Percentiles rank a stretch among this genome's conserved stretches.
Conservation (phyloP, 176 grass and related monocot genomes). For the Bolboschoenus planiculmis region DNA sequence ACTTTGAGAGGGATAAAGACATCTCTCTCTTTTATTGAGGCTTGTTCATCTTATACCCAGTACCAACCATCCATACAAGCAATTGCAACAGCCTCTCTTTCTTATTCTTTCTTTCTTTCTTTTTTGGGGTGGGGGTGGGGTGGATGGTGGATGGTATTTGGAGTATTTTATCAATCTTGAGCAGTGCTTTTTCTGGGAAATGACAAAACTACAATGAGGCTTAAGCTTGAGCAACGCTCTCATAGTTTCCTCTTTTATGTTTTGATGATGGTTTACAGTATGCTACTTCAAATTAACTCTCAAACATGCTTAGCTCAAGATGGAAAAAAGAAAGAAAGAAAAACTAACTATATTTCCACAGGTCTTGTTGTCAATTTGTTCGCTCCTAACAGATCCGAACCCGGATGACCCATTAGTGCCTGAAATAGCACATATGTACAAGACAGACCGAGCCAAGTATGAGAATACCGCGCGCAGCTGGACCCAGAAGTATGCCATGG, state of each 20-base stretch:
- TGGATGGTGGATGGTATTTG: neutral
- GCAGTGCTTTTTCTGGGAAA: neutral
- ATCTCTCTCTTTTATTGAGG: neutral
- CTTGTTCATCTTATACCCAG: neutral
- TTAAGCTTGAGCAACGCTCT: neutral
- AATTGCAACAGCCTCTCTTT: neutral
- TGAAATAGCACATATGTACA: conserved; percentile 39
- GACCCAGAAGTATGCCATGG: conserved; percentile 39
- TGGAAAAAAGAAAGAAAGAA: neutral
- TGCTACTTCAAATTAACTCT: neutral
- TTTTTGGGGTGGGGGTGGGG: neutral
- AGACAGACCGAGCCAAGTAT: conserved; percentile 28
- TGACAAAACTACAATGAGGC: too few relatives aligned
- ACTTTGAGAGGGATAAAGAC: neutral
- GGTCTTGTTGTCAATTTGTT: conserved; percentile 37
- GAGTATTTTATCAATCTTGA: neutral
- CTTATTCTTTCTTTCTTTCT: neutral
- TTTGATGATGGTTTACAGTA: neutral
- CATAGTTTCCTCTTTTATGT: neutral
- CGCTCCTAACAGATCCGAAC: conserved; percentile 34
- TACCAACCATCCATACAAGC: neutral
- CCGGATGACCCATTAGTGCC: conserved; percentile 31
- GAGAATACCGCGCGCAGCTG: conserved; percentile 33
- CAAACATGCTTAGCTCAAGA: neutral
- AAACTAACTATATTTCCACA: neutral